These are phyloP conservation scores for Phytopythium chamaehyphon DNA, from an alignment of 352 stramenopile species.

Conservation along the genomic window DNA sequence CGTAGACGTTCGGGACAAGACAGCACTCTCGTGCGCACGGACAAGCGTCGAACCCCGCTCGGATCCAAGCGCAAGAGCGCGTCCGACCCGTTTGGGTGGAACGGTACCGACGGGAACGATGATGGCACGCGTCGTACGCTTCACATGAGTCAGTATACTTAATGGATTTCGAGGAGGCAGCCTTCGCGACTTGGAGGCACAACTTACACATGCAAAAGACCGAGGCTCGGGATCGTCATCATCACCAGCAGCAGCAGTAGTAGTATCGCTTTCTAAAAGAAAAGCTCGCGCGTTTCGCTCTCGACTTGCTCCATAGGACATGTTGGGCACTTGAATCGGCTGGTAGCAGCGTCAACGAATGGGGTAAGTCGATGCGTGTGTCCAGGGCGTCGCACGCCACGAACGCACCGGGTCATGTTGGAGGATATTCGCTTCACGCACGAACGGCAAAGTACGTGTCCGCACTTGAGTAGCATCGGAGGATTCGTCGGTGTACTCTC, in stretches of 20 bases:
- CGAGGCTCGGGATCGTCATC: neutral
- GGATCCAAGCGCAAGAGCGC: neutral
- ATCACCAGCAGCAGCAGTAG: neutral
- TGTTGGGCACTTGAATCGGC: constrained; percentile 86
- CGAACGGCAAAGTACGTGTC: constrained; percentile 78
- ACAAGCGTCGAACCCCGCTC: neutral
- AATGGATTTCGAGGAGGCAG: neutral
- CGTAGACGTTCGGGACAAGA: neutral
- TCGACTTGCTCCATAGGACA: constrained; percentile 81
- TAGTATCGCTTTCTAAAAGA: constrained; percentile 33
- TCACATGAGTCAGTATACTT: constrained; percentile 8
- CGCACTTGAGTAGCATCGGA: constrained; percentile 83
- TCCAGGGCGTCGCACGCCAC: constrained; percentile 5
- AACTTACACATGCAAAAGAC: neutral
- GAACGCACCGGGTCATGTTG: constrained; percentile 65
- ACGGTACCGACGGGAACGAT: constrained; percentile 5
- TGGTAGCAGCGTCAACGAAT: constrained; percentile 14
- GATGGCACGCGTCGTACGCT: constrained; percentile 3
- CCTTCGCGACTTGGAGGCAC: neutral
- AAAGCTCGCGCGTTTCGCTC: constrained; percentile 66
- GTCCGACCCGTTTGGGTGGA: constrained; percentile 6
- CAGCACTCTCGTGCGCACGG: neutral
- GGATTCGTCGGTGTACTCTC: constrained; percentile 81
- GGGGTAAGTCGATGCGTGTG: constrained; percentile 1
- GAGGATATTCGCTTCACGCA: constrained; percentile 81